Evolutionary conservation across 495 filamentous ascomycete species (phyloP).

Genomic region (Choiromyces venosus): DNA sequence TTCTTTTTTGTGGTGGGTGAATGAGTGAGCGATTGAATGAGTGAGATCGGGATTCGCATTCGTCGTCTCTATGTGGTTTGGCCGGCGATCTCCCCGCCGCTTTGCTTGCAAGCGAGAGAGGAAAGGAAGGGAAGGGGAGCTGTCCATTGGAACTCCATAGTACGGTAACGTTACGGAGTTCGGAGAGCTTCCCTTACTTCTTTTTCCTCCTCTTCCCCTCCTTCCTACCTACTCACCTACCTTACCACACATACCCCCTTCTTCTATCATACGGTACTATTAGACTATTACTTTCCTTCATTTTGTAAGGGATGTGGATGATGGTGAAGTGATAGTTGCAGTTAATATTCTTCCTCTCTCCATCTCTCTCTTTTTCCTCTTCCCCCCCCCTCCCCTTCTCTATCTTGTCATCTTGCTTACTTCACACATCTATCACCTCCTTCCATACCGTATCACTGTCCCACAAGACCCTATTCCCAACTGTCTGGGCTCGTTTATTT

Average conservation of each 20-base stretch:
- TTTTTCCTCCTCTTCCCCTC: not conserved
- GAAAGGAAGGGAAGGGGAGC: not conserved
- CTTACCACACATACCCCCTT: too few relatives aligned
- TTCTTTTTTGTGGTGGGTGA: not conserved
- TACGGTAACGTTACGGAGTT: not conserved
- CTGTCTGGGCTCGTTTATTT: not conserved
- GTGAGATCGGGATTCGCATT: not conserved
- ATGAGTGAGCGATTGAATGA: too few relatives aligned
- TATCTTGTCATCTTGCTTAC: not conserved
- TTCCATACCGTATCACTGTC: not conserved
- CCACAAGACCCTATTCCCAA: not conserved
- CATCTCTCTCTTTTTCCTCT: not conserved
- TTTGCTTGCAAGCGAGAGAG: not conserved
- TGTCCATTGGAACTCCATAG: not conserved
- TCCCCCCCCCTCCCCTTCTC: not conserved
- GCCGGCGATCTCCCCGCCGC: conserved; percentile 1
- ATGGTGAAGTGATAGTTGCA: not conserved
- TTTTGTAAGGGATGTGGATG: not conserved
- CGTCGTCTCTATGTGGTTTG: not conserved
- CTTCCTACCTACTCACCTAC: not conserved
- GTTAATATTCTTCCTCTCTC: not conserved
- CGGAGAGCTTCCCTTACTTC: not conserved
- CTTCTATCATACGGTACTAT: too few relatives aligned
- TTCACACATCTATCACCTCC: not conserved
- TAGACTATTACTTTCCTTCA: not conserved